Evolutionary conservation across 345 rosid species (phyloP).

Genomic region (Cochlearia excelsa): DNA sequence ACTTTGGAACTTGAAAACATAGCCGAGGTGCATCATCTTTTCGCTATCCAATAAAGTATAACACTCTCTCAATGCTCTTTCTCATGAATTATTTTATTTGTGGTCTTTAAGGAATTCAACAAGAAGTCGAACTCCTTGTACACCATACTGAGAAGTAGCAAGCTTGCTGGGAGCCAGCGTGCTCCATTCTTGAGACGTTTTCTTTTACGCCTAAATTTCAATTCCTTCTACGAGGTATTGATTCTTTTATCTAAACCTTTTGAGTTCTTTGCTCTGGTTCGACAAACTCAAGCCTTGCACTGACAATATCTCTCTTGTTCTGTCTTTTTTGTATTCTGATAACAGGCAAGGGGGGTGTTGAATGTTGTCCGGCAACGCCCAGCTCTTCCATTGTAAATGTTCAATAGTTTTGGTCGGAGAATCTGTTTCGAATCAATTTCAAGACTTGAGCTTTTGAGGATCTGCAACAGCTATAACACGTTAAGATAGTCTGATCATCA

Average conservation of each 20-base stretch:
- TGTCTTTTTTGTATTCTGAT: constrained; percentile 20
- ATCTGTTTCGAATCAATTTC: constrained; percentile 8
- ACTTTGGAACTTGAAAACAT: constrained; percentile 77
- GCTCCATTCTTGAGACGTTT: constrained; percentile 94
- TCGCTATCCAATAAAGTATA: background rate
- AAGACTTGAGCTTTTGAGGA: constrained; percentile 15
- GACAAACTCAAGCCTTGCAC: background rate
- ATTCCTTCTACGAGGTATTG: constrained; percentile 85
- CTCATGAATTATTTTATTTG: constrained; percentile 3
- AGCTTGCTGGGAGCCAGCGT: constrained; percentile 93
- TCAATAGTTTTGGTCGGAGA: constrained; percentile 1
- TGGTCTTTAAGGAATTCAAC: constrained; percentile 68
- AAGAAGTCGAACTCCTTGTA: constrained; percentile 91
- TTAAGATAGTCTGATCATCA: background rate
- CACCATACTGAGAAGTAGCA: constrained; percentile 85
- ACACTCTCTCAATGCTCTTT: constrained; percentile 9
- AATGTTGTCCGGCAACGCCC: constrained; percentile 84
- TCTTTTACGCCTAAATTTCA: constrained; percentile 84
- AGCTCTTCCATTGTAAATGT: constrained; percentile 48
- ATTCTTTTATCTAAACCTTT: background rate
- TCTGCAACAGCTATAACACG: constrained; percentile 18
- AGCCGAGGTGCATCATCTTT: constrained; percentile 55
- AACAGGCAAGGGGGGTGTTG: constrained; percentile 76
- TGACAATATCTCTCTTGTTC: background rate
- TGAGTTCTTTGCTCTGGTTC: background rate